Base-by-base conservation (phyloP, 2,329 filamentous ascomycete genomes). In the Sordariomycetes sp. region DNA sequence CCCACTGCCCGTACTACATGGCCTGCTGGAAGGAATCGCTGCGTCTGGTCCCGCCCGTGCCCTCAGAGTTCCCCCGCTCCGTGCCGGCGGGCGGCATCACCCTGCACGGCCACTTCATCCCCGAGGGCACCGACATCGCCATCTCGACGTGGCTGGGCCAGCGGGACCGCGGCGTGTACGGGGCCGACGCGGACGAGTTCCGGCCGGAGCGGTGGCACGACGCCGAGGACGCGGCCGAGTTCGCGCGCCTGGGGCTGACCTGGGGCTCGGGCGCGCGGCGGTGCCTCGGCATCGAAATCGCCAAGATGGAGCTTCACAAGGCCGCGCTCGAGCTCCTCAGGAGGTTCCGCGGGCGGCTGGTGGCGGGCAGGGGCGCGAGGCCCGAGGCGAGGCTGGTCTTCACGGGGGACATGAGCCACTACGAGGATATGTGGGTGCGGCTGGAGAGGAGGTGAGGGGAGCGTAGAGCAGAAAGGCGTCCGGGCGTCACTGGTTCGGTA, bases 141-240 rank as follows among this genome's bases (percentile, higher is more conserved):
- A 56, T 58, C 36, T 62, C 57, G 32, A 49, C 61, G 3, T 61
- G 61, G 39, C 57, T 54, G 4, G 46, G 66, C 14, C 57, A 63
- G 35, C 52, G 53, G 21, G 49, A 56, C 30, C 54, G 58, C 36
- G 40, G 40, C 11, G 43, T 59, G 17, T 59, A 57, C 33, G 62
- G 64, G 8, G 37, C 46, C 2, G 62, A 68, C 38, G 57, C 59
- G 3, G 48, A 58, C 21, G 36, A 58, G 1, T 73, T 64, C 43
- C 51, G 58, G 16, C 70, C 70, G 2, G 67, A 68, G 33, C 55
- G 70, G 28, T 73, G 68, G 65, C 42, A 72, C 4, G 53, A 64
- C 36, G 54, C 48, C 10, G 43, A 46, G 2, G 48, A 50, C 12
- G 48, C 49, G 12, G 31, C 30, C 4, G 66, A 64, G 53, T 49